Evolutionary conservation across 2,329 filamentous ascomycete species (phyloP).

Genomic region (Neofusicoccum sp.): DNA sequence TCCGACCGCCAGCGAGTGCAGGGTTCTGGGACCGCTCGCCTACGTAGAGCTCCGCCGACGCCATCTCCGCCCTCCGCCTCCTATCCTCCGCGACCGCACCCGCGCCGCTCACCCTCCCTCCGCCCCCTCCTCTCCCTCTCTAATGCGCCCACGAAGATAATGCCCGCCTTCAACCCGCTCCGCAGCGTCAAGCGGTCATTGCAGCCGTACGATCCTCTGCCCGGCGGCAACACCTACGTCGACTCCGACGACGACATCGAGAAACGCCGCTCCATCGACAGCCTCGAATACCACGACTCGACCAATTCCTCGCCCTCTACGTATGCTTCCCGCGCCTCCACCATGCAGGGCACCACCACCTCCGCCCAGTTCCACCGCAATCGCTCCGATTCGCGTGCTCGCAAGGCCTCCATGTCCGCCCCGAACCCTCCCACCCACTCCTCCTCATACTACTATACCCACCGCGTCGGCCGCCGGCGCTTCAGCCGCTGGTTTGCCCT

Average conservation of each 20-base stretch:
- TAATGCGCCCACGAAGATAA: slow-evolving; percentile 19
- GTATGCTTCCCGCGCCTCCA: slow-evolving; percentile 55
- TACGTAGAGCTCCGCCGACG: slow-evolving; percentile 10
- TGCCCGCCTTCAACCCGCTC: slow-evolving; percentile 39
- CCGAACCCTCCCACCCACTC: slow-evolving; percentile 23
- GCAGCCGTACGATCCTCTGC: slow-evolving; percentile 32
- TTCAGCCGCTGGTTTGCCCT: slow-evolving; percentile 78
- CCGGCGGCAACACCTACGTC: slow-evolving; percentile 18
- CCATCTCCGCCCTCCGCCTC: slow-evolving; percentile 9
- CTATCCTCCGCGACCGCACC: neutral
- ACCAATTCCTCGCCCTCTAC: slow-evolving; percentile 45
- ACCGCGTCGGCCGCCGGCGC: slow-evolving; percentile 36
- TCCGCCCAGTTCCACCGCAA: slow-evolving; percentile 20
- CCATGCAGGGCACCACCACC: slow-evolving; percentile 29
- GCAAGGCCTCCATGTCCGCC: slow-evolving; percentile 24
- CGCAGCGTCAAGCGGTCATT: slow-evolving; percentile 38
- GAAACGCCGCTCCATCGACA: slow-evolving; percentile 39
- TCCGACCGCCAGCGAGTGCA: neutral
- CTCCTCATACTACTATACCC: neutral
- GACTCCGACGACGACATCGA: slow-evolving; percentile 38
- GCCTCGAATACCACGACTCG: slow-evolving; percentile 35
- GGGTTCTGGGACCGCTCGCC: slow-evolving; percentile 1
- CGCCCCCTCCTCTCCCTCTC: neutral
- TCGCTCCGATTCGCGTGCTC: slow-evolving; percentile 20
- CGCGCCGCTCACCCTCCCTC: neutral